Base-by-base conservation (phyloP, 176 grass and related monocot species). In the Bonia amplexicaulis region DNA sequence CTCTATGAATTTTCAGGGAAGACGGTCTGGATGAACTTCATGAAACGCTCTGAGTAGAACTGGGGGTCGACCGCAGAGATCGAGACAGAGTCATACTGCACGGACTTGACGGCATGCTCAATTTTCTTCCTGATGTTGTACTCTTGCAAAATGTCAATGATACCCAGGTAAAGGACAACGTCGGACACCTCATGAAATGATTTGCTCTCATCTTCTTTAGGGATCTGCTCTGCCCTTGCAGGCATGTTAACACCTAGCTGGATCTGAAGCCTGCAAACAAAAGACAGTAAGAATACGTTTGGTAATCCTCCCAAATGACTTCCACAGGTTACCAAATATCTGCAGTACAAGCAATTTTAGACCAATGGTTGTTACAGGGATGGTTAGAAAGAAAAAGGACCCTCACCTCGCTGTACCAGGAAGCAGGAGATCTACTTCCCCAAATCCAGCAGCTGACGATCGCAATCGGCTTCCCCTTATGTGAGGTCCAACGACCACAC, bases 161-260 rank as follows among this genome's bases (percentile, higher is more conserved):
- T 99, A 27, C 97, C 97, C 22, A 99, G 84, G 86, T 99, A 99
- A 19, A 99, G 86, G 77, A 99, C 97, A 5, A 99, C 97, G 12
- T 96, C 97, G 12, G 91, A 99, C 68, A 96, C 90, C 75, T 99
- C 88, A 29, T 85, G 55, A 66, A 91, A 91, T 6, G 87, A 86
- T 78, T 99, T 90, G 49, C 73, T 89, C 62, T 93, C 82, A 0
- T 92, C 89, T 73, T 93, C 85, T 49, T 62, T 80, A 3, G 77
- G 80, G 69, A 62, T 92, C 64, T 94, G 88, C 79, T 99, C 91
- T 5, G 97, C 97, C 69, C 93, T 90, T 9, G 93, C 93, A 6
- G 97, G 97, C 97, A 99, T 88, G 91, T 99, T 99, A n/a, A 99
- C 92, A 17, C 97, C 97, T 40, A 99, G 86, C 86, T 99, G 93